phyloP scores from a whole-genome alignment of 768 basidiomycete species.

The Lactifluus subvellereus region DNA sequence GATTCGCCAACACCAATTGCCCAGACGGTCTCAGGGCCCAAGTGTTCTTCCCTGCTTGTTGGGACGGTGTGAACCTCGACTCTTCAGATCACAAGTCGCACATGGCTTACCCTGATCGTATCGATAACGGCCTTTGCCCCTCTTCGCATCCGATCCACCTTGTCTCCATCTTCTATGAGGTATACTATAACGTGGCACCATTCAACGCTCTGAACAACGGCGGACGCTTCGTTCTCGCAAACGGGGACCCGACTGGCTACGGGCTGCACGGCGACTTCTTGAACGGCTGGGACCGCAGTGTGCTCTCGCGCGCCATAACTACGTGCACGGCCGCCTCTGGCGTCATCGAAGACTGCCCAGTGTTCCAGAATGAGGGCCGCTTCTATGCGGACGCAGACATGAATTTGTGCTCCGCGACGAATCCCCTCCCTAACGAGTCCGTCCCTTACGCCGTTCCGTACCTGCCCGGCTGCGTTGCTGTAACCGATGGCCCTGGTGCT shows the following conservation, averaged over 20 bases:
- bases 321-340: conserved; percentile 25
- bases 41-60: conserved; percentile 34
- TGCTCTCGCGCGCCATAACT: conserved; percentile 37
- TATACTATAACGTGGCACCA: conserved; percentile 29
- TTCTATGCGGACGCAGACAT: not conserved
- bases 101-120: conserved; percentile 30
- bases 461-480: conserved; percentile 16
- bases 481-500: conserved; percentile 6
- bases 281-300: conserved; percentile 38
- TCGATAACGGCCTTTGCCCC: conserved; percentile 13
- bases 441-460: not conserved
- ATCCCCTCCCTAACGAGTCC: not conserved
- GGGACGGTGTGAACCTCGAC: conserved; percentile 39
- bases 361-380: conserved; percentile 8
- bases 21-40: conserved; percentile 30
- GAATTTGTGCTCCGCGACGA: not conserved
- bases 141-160: conserved; percentile 32
- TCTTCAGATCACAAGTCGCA: conserved; percentile 37
- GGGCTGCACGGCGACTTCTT: conserved; percentile 37
- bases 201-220: conserved; percentile 30
- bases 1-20: conserved; percentile 26
- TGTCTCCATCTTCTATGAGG: conserved; percentile 40
- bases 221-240: conserved; percentile 37
- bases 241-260: conserved; percentile 41
- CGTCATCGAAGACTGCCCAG: conserved; percentile 11